These are phyloP conservation scores for Phaeophleospora eucalypticola DNA, from an alignment of 2,329 filamentous ascomycete species.

Conservation along the genomic window DNA sequence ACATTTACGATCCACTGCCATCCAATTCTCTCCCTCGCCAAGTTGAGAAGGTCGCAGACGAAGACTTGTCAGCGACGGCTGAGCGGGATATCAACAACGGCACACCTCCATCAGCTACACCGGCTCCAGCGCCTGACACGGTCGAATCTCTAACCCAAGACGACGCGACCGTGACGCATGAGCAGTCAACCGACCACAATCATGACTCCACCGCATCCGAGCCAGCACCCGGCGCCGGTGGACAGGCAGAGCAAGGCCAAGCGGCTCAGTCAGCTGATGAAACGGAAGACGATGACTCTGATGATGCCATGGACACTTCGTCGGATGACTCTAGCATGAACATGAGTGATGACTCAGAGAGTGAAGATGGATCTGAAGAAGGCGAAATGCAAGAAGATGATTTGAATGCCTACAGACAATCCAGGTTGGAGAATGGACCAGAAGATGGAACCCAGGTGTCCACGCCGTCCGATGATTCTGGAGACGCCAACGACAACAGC, in stretches of 20 bases:
- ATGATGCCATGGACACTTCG: conserved; percentile 22
- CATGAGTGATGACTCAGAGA: conserved; percentile 12
- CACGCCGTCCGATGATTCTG: not conserved
- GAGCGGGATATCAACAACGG: not conserved
- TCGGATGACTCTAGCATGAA: too few species aligned
- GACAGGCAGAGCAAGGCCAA: not conserved
- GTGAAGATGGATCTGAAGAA: conserved; percentile 1
- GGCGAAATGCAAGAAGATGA: too few species aligned
- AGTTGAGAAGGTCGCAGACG: too few species aligned
- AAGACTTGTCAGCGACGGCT: too few species aligned
- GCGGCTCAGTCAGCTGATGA: conserved; percentile 2
- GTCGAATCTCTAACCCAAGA: too few species aligned
- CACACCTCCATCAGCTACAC: not conserved
- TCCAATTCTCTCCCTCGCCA: too few species aligned
- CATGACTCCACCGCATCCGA: not conserved
- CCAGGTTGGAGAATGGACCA: not conserved
- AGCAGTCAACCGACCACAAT: not conserved
- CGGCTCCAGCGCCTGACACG: too few species aligned
- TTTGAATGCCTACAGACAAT: too few species aligned
- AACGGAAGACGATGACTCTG: conserved; percentile 14
- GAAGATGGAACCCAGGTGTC: not conserved
- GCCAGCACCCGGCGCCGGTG: not conserved
- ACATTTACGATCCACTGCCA: conserved; percentile 5
- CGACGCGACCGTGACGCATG: too few species aligned
- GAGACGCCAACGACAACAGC: conserved; percentile 10